Percentiles rank a stretch among this genome's conserved stretches.
Conservation (phyloP, 768 basidiomycete genomes). For the Macrolepiota albuminosa region DNA sequence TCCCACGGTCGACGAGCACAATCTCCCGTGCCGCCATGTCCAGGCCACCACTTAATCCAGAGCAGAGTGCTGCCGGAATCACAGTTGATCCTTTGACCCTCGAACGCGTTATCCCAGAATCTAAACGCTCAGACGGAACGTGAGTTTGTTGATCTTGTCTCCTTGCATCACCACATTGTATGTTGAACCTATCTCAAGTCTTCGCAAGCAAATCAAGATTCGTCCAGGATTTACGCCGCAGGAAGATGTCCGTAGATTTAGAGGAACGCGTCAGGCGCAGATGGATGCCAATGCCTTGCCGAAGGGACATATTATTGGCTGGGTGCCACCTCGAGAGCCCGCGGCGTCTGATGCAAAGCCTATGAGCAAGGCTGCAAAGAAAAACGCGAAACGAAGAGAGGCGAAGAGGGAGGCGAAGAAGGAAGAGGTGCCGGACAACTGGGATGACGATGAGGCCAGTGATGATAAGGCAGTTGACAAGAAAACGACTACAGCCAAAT, state of each 20-base stretch:
- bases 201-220: constrained; percentile 86
- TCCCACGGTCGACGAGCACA: constrained; percentile 15
- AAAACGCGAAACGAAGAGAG: constrained; percentile 75
- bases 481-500: background rate
- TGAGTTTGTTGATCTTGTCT: constrained; percentile 33
- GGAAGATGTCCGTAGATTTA: constrained; percentile 87
- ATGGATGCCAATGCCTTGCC: constrained; percentile 61
- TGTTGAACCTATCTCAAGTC: constrained; percentile 34
- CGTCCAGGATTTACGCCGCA: constrained; percentile 93
- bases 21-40: constrained; percentile 48
- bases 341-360: constrained; percentile 35
- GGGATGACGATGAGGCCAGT: constrained; percentile 71
- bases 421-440: constrained; percentile 62
- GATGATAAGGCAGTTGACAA: constrained; percentile 8
- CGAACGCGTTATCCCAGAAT: constrained; percentile 85
- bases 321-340: constrained; percentile 58
- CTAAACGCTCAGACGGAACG: constrained; percentile 81
- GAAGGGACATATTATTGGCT: constrained; percentile 81
- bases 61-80: constrained; percentile 73
- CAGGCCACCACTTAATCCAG: constrained; percentile 68
- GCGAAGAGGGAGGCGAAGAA: constrained; percentile 54
- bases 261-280: constrained; percentile 70
- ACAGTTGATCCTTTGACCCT: constrained; percentile 81
- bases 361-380: constrained; percentile 77
- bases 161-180: constrained; percentile 6